Evolutionary conservation across 2,329 filamentous ascomycete species (phyloP).

Genomic region (Thelonectria olida): DNA sequence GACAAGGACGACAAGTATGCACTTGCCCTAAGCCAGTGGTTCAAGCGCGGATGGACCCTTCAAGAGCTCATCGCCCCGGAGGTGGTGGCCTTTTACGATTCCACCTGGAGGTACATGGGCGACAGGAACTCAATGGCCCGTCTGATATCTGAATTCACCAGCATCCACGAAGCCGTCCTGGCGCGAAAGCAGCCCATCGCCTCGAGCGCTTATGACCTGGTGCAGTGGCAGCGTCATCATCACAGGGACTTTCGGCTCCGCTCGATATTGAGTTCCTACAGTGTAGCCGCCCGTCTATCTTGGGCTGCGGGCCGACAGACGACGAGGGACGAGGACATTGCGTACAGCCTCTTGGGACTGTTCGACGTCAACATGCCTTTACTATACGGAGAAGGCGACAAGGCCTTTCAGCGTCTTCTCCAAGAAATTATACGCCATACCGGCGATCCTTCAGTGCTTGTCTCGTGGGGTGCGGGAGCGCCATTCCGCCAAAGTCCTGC

Average conservation of each 20-base stretch:
- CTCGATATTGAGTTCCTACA: slow-evolving; percentile 24
- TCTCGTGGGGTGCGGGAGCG: slow-evolving; percentile 16
- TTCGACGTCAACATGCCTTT: slow-evolving; percentile 44
- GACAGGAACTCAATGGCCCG: slow-evolving; percentile 30
- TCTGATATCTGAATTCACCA: slow-evolving; percentile 34
- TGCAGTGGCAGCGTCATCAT: slow-evolving; percentile 17
- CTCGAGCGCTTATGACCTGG: slow-evolving; percentile 1
- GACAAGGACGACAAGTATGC: slow-evolving; percentile 1
- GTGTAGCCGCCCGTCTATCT: slow-evolving; percentile 31
- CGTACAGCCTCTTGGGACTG: slow-evolving; percentile 42
- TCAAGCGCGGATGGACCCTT: slow-evolving; percentile 36
- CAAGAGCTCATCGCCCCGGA: slow-evolving; percentile 43
- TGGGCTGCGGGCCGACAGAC: slow-evolving; percentile 41
- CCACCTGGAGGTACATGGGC: slow-evolving; percentile 37
- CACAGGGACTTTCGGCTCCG: slow-evolving; percentile 11
- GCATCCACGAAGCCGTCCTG: slow-evolving; percentile 28
- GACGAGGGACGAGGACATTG: slow-evolving; percentile 39
- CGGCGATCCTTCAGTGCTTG: slow-evolving; percentile 17
- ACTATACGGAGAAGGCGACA: slow-evolving; percentile 40
- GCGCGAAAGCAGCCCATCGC: slow-evolving; percentile 15
- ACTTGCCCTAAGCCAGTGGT: slow-evolving; percentile 29
- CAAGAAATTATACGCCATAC: slow-evolving; percentile 34
- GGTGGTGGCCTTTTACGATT: slow-evolving; percentile 39
- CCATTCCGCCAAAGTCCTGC: slow-evolving; percentile 17
- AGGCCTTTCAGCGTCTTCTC: slow-evolving; percentile 35